Base-by-base conservation (phyloP, 2,329 filamentous ascomycete species). In the Botrytis squamosa region DNA sequence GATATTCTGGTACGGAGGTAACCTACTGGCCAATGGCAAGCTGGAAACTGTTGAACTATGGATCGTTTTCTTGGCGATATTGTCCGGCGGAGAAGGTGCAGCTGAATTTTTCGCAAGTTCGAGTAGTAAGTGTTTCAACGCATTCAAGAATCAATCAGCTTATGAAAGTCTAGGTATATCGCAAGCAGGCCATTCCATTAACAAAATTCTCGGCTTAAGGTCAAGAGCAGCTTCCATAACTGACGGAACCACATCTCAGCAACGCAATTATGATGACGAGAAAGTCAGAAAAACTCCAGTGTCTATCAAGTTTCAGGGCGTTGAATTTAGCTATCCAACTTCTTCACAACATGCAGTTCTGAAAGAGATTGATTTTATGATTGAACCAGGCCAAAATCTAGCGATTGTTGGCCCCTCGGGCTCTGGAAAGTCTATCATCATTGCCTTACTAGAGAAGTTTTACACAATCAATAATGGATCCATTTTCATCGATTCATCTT, bases 1-100 rank as follows among this genome's bases (percentile, higher is more conserved):
- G 1, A 93, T 91, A 3, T 97, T 97, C 85, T 97, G 93, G 93
- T 97, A 95, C 78, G 94, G 94, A 73, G 93, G 93, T 33, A 92
- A 86, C 0, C 84, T 97, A 40, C 90, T 97, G 69, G 90, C 87
- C n/a, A 87, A 86, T 68, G 80, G 83, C 59, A 92, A 96, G 81
- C 94, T 95, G 81, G 82, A 83, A 77, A 86, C 93, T 78, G 94
- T 94, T 81, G 91, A 94, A 77, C 97, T 97, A 86, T 98, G 97
- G 83, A 85, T 97, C 63, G 94, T 93, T 79, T 97, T 97, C 83
- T 89, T 91, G 75, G 88, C 93, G 59, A 88, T 97, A 77, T 91
- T 97, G 79, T 97, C 97, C 79, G 93, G 94, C 63, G 92, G 94
- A 0, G 94, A 98, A 82, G 95, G 93, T 7, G 95, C 95, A 1